A percentile compares a stretch with the other conserved stretches of the same genome.
Conservation (phyloP, 345 rosid genomes). For the Gossypium turneri region DNA sequence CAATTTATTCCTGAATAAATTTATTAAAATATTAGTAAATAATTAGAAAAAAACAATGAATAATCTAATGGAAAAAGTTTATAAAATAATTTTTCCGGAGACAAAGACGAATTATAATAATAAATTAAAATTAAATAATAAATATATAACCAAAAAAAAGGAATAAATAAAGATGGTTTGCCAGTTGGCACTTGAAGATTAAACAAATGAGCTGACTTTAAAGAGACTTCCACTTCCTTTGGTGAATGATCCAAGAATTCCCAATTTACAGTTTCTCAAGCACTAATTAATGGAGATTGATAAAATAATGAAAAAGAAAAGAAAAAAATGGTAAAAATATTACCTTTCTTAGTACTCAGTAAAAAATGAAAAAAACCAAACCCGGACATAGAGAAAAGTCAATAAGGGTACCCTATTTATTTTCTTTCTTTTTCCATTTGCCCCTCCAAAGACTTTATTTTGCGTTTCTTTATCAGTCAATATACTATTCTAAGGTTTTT, state of each 20-base stretch:
- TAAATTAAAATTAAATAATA: no score
- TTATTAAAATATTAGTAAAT: no score
- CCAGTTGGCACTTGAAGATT: background rate
- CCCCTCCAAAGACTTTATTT: background rate
- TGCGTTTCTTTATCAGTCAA: background rate
- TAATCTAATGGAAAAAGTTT: fast-evolving
- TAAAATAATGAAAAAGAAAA: background rate
- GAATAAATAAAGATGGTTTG: background rate
- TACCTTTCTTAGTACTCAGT: background rate
- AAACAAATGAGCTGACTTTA: constrained; percentile 15
- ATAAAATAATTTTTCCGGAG: fast-evolving
- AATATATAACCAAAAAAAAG: no score
- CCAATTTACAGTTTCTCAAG: background rate
- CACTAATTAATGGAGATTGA: background rate
- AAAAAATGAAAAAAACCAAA: background rate
- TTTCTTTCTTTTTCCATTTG: background rate
- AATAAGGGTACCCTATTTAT: constrained; percentile 16
- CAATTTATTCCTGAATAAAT: no score
- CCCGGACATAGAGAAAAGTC: constrained; percentile 2
- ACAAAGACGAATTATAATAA: no score
- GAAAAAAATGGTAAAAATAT: background rate
- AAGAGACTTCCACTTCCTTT: background rate
- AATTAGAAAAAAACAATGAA: no score
- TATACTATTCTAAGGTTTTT: background rate
- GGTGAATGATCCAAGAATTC: background rate